Conservation (phyloP, 2,329 filamentous ascomycete genomes). For the Endothia cerciana region DNA sequence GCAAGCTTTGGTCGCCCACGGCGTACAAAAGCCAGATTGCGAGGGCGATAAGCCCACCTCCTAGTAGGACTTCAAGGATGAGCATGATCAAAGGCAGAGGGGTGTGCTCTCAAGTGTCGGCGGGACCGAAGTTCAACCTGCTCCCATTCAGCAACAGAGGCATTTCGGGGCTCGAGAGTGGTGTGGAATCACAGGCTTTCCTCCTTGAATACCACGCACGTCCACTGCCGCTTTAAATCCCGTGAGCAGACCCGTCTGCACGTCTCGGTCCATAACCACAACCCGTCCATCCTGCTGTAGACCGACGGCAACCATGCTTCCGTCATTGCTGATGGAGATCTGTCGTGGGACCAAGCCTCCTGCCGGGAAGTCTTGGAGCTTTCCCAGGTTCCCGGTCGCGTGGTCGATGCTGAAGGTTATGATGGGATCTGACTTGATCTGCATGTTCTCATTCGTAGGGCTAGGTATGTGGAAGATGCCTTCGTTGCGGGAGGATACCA, state of each 20-base stretch:
- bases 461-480: conserved; percentile 53
- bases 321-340: conserved; percentile 67
- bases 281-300: conserved; percentile 63
- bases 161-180: neutral
- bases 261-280: conserved; percentile 64
- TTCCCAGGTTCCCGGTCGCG: conserved; percentile 56
- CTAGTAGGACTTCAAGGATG: neutral
- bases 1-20: neutral
- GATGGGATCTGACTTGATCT: conserved; percentile 64
- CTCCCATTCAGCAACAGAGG: neutral
- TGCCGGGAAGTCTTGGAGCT: conserved; percentile 62
- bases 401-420: conserved; percentile 62
- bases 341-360: conserved; percentile 70
- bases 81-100: conserved; percentile 1
- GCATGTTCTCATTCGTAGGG: conserved; percentile 43
- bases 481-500: conserved; percentile 71
- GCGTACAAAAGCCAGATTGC: neutral
- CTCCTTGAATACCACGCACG: conserved; percentile 47
- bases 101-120: neutral
- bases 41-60: neutral
- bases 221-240: conserved; percentile 47
- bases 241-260: conserved; percentile 59
- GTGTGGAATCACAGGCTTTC: neutral
- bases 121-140: neutral
- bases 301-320: conserved; percentile 66